Base-by-base conservation (phyloP, 805 yeast genomes). In the Myxozyma geophila region DNA sequence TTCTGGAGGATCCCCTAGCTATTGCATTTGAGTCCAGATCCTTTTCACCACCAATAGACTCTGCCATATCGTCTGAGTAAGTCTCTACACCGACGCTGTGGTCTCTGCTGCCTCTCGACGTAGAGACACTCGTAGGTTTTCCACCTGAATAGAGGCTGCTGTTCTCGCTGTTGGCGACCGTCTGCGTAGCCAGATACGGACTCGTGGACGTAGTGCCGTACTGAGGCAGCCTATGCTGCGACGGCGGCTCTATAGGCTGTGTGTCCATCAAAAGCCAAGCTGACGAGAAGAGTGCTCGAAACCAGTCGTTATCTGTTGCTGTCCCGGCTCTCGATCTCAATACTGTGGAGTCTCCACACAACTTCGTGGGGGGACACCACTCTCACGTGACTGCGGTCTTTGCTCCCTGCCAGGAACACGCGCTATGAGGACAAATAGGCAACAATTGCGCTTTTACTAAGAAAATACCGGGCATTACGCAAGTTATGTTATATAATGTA, bases 161-260 rank as follows among this genome's bases (percentile, higher is more conserved):
- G 35, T 35, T 15, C 28, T 28, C 28, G 28, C 28, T 28, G 28
- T 28, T 28, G 28, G 28, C 28, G 5, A 28, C 28, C 6, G 47
- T 13, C 47, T 43, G 47, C 47, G 47, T 7, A 43, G 21, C 50
- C 36, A 21, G 50, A 21, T 47, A 47, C 50, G 50, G 35, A 28
- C 19, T 19, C 15, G 54, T 9, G 10, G 44, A 17, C 33, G n/a
- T 28, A 12, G 54, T n/a, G 19, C 37, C 15, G 54, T 43, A 41
- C 35, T 17, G 33, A 37, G 54, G 56, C 12, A 43, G 48, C 49
- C 49, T 48, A 33, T 40, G 50, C 58, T 44, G 58, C 50, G 49
- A 47, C 43, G 52, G 50, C 51, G 50, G 49, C 58, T 41, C 33
- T 41, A 47, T 15, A 19, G 35, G 48, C 40, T 15, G 33, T 50